A percentile compares a stretch with the other conserved stretches of the same genome.
phyloP scores from a whole-genome alignment of 345 rosid genomes.

The Citrus medica region DNA sequence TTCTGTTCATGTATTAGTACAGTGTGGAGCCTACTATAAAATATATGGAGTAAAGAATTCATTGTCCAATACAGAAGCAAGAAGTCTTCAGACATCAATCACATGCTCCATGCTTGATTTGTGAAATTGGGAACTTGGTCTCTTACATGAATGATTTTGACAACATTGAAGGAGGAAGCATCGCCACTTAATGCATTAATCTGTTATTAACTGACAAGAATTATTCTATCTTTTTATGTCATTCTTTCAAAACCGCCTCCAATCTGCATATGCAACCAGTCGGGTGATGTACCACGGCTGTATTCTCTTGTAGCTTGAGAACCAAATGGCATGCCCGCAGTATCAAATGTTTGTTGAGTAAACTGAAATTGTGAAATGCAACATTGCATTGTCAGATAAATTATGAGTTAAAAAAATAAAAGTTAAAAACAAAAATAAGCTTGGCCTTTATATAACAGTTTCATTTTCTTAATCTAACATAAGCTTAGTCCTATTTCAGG shows the following conservation, averaged over 20 bases:
- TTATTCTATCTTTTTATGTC: constrained; percentile 23
- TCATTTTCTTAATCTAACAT: not conserved
- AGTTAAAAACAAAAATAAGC: not conserved
- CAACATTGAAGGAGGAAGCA: constrained; percentile 19
- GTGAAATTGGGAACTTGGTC: constrained; percentile 25
- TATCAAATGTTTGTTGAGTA: constrained; percentile 62
- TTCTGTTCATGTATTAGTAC: constrained; percentile 20
- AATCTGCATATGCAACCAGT: constrained; percentile 92
- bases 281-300: constrained; percentile 62
- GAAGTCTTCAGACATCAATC: constrained; percentile 16
- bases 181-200: constrained; percentile 19
- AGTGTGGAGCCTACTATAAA: constrained; percentile 23
- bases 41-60: constrained; percentile 23
- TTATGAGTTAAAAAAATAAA: not conserved
- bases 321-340: constrained; percentile 52
- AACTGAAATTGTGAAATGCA: constrained; percentile 57
- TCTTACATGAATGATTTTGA: constrained; percentile 26
- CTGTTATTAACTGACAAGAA: constrained; percentile 23
- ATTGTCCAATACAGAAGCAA: constrained; percentile 22
- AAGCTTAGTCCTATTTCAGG: not conserved
- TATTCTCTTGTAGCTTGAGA: constrained; percentile 65
- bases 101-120: constrained; percentile 25
- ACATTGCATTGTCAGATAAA: constrained; percentile 3
- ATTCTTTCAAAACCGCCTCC: constrained; percentile 70
- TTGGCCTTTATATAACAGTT: not conserved